phyloP scores from a whole-genome alignment of 164 flowering plant genomes.

The Vitis labrusca region DNA sequence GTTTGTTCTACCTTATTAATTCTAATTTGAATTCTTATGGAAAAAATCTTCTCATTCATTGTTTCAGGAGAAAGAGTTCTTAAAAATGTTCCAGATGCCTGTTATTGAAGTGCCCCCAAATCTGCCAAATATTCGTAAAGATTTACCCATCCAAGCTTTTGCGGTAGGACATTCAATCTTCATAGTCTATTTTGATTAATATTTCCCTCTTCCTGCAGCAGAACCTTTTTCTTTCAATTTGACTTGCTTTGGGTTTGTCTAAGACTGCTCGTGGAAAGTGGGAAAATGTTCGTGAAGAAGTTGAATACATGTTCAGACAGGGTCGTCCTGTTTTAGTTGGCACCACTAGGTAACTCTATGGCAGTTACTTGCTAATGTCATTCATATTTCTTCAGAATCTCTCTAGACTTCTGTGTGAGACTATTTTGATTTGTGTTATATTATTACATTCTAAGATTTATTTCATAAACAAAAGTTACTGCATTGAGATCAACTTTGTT shows the following conservation, averaged over 20 bases:
- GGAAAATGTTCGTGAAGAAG: constrained; percentile 79
- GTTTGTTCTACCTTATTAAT: not conserved
- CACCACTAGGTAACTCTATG: constrained; percentile 75
- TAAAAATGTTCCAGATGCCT: constrained; percentile 95
- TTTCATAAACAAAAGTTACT: too few relatives aligned
- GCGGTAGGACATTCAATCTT: constrained; percentile 53
- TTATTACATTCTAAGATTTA: not conserved
- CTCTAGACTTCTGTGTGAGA: not conserved
- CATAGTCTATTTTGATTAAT: not conserved
- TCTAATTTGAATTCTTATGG: not conserved
- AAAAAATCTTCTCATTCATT: constrained; percentile 4
- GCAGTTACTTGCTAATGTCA: constrained; percentile 6
- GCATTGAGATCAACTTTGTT: too few relatives aligned
- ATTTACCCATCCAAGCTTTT: constrained; percentile 94
- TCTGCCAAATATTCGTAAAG: constrained; percentile 82
- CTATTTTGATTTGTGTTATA: not conserved
- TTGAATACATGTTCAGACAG: constrained; percentile 75
- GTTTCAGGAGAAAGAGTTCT: constrained; percentile 85
- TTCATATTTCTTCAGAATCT: not conserved
- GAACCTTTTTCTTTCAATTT: not conserved
- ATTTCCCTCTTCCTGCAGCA: not conserved
- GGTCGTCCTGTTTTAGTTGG: constrained; percentile 99
- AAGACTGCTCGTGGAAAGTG: constrained; percentile 96
- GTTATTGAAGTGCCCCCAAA: constrained; percentile 97
- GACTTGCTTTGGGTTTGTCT: constrained; percentile 7